Base-by-base conservation (phyloP, 768 basidiomycete species). In the Pleurotus eryngii region DNA sequence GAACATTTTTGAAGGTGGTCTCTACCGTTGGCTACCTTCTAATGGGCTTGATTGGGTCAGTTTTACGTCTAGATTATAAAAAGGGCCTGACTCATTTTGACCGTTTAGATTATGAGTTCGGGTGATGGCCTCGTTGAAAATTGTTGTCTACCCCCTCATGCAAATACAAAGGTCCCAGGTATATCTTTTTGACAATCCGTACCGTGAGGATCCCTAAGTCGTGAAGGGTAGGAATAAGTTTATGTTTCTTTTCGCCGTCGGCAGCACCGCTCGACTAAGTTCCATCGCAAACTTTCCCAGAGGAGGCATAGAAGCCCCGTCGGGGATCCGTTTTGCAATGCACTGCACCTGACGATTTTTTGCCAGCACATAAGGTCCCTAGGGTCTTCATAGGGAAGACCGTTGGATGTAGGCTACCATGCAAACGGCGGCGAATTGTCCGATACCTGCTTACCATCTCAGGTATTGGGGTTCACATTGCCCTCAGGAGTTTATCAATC, bases 11-110 rank as follows among this genome's bases (percentile, higher is more conserved):
- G 17, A 61, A 93, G 90, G 86, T 93, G 48, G 89, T 95, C 45
- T 78, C 89, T n/a, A 92, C 91, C 0, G 76, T 95, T 45, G 94
- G 94, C 1, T 95, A 86, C 72, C 67, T 85, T 18, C 75, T 95
- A 55, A 92, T 91, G 87, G 78, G 74, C 61, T 70, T 77, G 37
- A 79, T 89, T 60, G 86, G 85, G 90, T 91, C 68, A 61, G 86
- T 78, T 17, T 46, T 26, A 18, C 27, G 48, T 43, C 48, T n/a
- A 40, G n/a, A 22, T n/a, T 18, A 15, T 6, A 42, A 24, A 27
- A 15, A 15, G n/a, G 26, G 17, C 11, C 38, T 15, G 26, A 50
- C n/a, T 50, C 47, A 49, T 35, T 35, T 35, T 35, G 30, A 35
- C 30, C 30, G 30, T 35, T 35, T 35, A 35, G 30, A 35, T 35